These are phyloP conservation scores for Coniophora puteana DNA, from an alignment of 1,284 basidiomycete genomes.

Conservation along the genomic window DNA sequence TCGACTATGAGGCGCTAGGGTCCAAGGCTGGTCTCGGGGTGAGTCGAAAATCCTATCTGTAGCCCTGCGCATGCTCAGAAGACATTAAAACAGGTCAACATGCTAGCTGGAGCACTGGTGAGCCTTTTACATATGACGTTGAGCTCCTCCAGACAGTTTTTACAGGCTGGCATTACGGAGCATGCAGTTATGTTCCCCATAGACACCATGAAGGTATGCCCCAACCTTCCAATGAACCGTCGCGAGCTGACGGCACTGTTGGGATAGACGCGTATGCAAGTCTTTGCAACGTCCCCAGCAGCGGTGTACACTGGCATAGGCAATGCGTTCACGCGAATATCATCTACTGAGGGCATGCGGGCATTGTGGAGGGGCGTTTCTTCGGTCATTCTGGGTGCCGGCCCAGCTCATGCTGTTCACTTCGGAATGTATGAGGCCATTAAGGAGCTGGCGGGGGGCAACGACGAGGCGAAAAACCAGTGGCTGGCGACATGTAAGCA, in stretches of 20 bases:
- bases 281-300: slow-evolving; percentile 80
- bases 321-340: slow-evolving; percentile 87
- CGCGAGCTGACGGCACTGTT: slow-evolving; percentile 6
- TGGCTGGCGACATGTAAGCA: slow-evolving; percentile 80
- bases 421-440: slow-evolving; percentile 96
- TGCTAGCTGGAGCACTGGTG: slow-evolving; percentile 95
- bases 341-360: slow-evolving; percentile 88
- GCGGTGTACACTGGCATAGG: slow-evolving; percentile 88
- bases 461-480: slow-evolving; percentile 70
- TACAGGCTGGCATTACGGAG: slow-evolving; percentile 95
- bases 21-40: slow-evolving; percentile 74
- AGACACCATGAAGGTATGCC: slow-evolving; percentile 92
- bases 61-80: neutral
- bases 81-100: slow-evolving; percentile 68
- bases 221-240: neutral
- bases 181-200: slow-evolving; percentile 99
- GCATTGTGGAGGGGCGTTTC: slow-evolving; percentile 96
- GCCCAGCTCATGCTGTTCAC: slow-evolving; percentile 97
- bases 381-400: slow-evolving; percentile 96
- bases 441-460: slow-evolving; percentile 91
- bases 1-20: slow-evolving; percentile 75
- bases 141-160: slow-evolving; percentile 3
- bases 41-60: slow-evolving; percentile 30
- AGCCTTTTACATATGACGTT: no score
- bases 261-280: slow-evolving; percentile 98